phyloP scores from a whole-genome alignment of 1,284 basidiomycete genomes.

The Malassezia sympodialis region DNA sequence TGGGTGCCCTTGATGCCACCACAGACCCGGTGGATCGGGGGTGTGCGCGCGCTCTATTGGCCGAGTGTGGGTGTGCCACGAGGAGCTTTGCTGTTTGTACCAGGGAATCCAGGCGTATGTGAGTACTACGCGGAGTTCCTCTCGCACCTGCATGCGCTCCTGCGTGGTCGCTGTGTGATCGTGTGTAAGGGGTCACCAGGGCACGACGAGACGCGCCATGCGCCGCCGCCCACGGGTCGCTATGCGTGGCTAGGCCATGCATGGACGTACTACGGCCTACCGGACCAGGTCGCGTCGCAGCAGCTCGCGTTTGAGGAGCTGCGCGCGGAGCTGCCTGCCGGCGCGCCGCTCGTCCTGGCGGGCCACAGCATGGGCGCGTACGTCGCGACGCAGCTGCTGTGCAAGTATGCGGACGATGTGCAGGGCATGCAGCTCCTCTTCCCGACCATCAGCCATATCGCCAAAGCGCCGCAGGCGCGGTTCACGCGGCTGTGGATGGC shows the following conservation, averaged over 20 bases:
- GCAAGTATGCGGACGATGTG: neutral
- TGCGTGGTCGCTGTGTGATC: conserved; percentile 1
- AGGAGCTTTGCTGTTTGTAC: conserved; percentile 7
- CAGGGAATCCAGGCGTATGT: conserved; percentile 14
- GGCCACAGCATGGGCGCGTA: conserved; percentile 18
- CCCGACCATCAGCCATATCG: conserved; percentile 12
- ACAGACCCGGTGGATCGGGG: neutral
- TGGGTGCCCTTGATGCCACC: neutral
- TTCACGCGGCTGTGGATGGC: neutral
- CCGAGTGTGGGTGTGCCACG: neutral
- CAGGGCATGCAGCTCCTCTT: conserved; percentile 10
- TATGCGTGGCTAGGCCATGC: neutral
- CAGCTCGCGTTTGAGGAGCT: neutral
- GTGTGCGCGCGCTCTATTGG: conserved; percentile 5
- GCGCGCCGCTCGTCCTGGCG: neutral
- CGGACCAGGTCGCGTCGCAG: conserved; percentile 10
- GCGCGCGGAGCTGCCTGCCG: neutral
- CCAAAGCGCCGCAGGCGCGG: conserved; percentile 1
- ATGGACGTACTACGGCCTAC: conserved; percentile 6
- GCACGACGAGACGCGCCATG: neutral
- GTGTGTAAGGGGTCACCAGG: conserved; percentile 6
- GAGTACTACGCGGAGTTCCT: conserved; percentile 10
- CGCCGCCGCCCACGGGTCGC: neutral
- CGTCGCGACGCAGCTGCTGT: conserved; percentile 3
- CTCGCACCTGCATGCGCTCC: neutral